Evolutionary conservation across 768 basidiomycete species (phyloP).

Genomic region (Tylopilus intermedius): DNA sequence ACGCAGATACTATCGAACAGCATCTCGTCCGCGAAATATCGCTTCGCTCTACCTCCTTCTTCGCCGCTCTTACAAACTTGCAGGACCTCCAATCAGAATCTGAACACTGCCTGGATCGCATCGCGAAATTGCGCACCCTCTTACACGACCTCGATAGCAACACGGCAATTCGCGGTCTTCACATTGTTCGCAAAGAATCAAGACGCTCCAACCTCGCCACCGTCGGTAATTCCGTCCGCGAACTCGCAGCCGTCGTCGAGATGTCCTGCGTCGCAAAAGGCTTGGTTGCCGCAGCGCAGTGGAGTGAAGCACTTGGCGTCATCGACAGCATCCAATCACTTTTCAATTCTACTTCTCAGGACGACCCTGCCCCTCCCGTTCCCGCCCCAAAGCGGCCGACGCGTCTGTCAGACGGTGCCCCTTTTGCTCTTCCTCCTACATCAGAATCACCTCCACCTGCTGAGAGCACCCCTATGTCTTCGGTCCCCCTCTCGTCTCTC

Average conservation of each 20-base stretch:
- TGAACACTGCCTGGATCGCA: slow-evolving; percentile 71
- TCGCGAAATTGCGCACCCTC: slow-evolving; percentile 64
- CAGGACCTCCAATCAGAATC: slow-evolving; percentile 91
- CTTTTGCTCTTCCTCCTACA: slow-evolving; percentile 34
- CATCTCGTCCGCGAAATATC: slow-evolving; percentile 93
- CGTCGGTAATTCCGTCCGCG: slow-evolving; percentile 58
- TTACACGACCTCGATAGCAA: slow-evolving; percentile 73
- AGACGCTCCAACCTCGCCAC: slow-evolving; percentile 55
- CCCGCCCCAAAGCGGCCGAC: slow-evolving; percentile 4
- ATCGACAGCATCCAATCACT: slow-evolving; percentile 62
- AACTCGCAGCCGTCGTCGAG: slow-evolving; percentile 69
- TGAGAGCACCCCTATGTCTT: slow-evolving; percentile 30
- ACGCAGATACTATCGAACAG: slow-evolving; percentile 90
- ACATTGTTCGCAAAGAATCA: slow-evolving; percentile 61
- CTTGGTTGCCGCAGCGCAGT: slow-evolving; percentile 81
- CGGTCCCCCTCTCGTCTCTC: slow-evolving; percentile 62
- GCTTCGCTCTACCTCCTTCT: slow-evolving; percentile 87
- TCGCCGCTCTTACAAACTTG: slow-evolving; percentile 90
- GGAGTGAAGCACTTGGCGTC: slow-evolving; percentile 77
- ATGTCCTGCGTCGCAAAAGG: slow-evolving; percentile 66
- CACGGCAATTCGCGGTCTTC: slow-evolving; percentile 74
- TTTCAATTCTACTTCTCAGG: slow-evolving; percentile 36
- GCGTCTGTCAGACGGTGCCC: slow-evolving; percentile 15
- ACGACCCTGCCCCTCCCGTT: slow-evolving; percentile 3
- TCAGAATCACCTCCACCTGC: slow-evolving; percentile 26